Percentiles rank a stretch among this genome's conserved stretches.
phyloP scores from a whole-genome alignment of 2,329 filamentous ascomycete genomes.

The Fusarium metavorans region DNA sequence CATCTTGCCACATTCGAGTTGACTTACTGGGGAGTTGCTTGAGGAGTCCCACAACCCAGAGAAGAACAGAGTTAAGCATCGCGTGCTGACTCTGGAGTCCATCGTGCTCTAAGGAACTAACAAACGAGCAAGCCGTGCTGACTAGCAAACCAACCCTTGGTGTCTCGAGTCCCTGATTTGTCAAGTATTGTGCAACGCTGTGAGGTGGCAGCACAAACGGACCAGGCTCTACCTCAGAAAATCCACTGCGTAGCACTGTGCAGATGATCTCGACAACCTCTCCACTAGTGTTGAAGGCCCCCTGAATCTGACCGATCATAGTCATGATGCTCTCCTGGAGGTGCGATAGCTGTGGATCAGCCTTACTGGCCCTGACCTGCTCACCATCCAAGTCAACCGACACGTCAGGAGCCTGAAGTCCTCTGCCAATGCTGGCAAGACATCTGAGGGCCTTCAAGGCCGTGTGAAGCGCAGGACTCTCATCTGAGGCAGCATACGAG shows the following conservation, averaged over 20 bases:
- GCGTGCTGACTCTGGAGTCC: constrained; percentile 57
- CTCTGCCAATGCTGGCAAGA: constrained; percentile 77
- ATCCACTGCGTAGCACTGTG: constrained; percentile 77
- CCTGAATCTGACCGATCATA: constrained; percentile 61
- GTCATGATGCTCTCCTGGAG: constrained; percentile 62
- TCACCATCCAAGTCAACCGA: constrained; percentile 75
- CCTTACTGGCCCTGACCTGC: neutral
- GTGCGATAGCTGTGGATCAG: constrained; percentile 37
- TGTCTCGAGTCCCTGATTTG: constrained; percentile 68
- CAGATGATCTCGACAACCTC: constrained; percentile 81
- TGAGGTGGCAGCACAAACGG: constrained; percentile 80
- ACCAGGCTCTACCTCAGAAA: constrained; percentile 78
- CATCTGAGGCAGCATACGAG: constrained; percentile 49
- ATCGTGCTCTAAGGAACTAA: constrained; percentile 67
- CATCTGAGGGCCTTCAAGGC: constrained; percentile 72
- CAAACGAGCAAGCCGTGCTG: constrained; percentile 77
- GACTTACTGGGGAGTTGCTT: constrained; percentile 69
- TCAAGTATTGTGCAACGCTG: constrained; percentile 75
- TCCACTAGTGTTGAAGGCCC: constrained; percentile 67
- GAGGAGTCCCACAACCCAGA: constrained; percentile 73
- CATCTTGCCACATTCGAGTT: neutral
- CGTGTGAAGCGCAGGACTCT: constrained; percentile 61
- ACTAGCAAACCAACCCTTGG: constrained; percentile 77
- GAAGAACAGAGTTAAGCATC: constrained; percentile 65
- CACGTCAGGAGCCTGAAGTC: constrained; percentile 76